Base-by-base conservation (phyloP, 805 yeast species). In the Vanderwaltozyma verrucispora region DNA sequence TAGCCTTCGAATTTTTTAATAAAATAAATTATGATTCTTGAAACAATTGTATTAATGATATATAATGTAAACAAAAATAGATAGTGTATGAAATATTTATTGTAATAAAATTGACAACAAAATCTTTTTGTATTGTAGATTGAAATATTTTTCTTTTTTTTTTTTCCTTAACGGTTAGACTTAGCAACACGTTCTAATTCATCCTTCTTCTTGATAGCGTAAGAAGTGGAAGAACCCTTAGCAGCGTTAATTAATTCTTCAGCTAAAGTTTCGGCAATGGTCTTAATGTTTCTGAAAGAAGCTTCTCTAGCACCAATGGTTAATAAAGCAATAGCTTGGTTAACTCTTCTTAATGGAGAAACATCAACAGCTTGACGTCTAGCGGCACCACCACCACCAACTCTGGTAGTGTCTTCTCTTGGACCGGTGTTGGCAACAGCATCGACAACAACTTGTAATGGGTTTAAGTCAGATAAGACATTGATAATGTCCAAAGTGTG, bases 281-380 rank as follows among this genome's bases (percentile, higher is more conserved):
- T 87, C 86, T 94, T 92, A 77, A 92, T 77, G 88, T 92, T 92
- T 82, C 98, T 92, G 96, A 92, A 92, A 65, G 97, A 77, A 68
- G 99, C 88, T 80, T 92, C 99, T 80, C 99, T 92, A 53, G 92
- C 95, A 81, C 99, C 99, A 63, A 84, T 82, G 77, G 99, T 94
- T 71, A 92, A 74, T 67, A 92, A 80, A 64, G 98, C 77, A 64
- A 92, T 78, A 63, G 99, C 94, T 75, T 92, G 97, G 95, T 92
- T 92, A 60, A 92, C 96, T 80, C 99, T 89, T 83, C 99, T 88
- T 71, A 92, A 80, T 67, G 99, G 99, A 65, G 98, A 88, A 54
- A 92, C 99, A 86, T 92, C 99, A 68, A 92, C 99, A 58, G 99
- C 98, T 77, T 94, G 98, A 82, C 99, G 87, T 84, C 98, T 92